Evolutionary conservation across 495 filamentous ascomycete species (phyloP), one percentile per base, ranked within the genome.

Genomic region (Neurospora sp.): DNA sequence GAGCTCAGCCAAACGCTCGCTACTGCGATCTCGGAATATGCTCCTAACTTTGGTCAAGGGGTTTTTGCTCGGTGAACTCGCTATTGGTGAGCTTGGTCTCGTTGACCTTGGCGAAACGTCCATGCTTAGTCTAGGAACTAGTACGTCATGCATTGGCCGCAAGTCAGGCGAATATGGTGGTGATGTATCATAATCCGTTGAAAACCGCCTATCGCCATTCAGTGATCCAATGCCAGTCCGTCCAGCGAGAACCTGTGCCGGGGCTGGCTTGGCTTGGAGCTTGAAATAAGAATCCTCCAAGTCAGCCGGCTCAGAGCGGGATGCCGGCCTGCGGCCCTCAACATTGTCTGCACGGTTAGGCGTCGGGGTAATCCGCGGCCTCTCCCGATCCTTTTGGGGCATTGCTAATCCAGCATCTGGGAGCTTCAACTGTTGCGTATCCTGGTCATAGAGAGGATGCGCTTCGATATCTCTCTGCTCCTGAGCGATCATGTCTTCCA

Each of bases 401-500:
- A 79, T 81, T 69, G 72, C 75, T 70, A 80, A 77, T 36, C 70
- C 77, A 21, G 74, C 70, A 31, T 76, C 75, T 17, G 78, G 69
- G 4, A 78, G 75, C 75, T 81, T 82, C 45, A 83, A 79, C 45
- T 74, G 73, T 43, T 73, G 69, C 36, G 76, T 70, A 36, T 79
- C 78, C 37, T 70, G 28, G 39, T 82, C 84, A 37, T 79, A 81
- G 4, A 76, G 71, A 34, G 74, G 74, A 40, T 75, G 73, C 24
- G 74, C 72, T 70, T 83, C 79, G 31, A 79, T 80, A 6, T 84
- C 84, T 31, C 78, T 75, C 28, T 81, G 80, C 75, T 90, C 89
- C 43, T 81, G 85, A 5, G 83, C 87, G 15, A 91, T 81, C 83
- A 91, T 86, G n/a, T 89, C 84, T 74, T 86, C 84, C 88, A 93